Evolutionary conservation across 352 stramenopile species (phyloP).

Genomic region (Globisporangium alternatum): DNA sequence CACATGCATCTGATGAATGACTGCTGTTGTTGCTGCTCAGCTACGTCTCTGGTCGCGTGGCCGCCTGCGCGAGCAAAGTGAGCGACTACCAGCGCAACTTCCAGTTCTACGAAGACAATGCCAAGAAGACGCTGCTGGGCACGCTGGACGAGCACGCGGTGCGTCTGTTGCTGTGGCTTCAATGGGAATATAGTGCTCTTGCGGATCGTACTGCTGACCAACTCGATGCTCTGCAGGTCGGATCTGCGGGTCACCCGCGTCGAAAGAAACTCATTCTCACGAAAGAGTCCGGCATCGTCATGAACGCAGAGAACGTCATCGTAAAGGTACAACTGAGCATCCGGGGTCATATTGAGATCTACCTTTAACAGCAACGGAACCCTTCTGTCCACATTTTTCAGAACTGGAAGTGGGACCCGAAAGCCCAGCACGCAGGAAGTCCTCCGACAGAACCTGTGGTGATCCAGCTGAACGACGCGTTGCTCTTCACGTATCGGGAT

Average conservation of each 20-base stretch:
- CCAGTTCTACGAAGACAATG: conserved; percentile 72
- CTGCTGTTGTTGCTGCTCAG: conserved; percentile 12
- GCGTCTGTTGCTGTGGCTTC: conserved; percentile 7
- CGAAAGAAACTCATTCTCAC: conserved; percentile 65
- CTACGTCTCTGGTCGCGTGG: conserved; percentile 64
- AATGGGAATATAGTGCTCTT: neutral
- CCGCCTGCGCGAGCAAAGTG: conserved; percentile 69
- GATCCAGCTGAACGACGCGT: conserved; percentile 69
- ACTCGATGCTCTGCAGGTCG: conserved; percentile 29
- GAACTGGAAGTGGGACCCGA: conserved; percentile 66
- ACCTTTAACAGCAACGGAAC: neutral
- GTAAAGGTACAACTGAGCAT: conserved; percentile 34
- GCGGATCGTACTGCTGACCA: neutral
- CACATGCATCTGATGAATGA: neutral
- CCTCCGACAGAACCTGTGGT: conserved; percentile 52
- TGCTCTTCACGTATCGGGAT: conserved; percentile 70
- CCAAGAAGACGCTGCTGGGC: conserved; percentile 46
- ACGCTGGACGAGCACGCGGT: conserved; percentile 74
- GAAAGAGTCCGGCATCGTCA: conserved; percentile 58
- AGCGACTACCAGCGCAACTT: conserved; percentile 59
- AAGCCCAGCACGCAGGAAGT: conserved; percentile 58
- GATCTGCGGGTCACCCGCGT: conserved; percentile 46
- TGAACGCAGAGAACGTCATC: conserved; percentile 46
- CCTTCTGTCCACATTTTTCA: conserved; percentile 7
- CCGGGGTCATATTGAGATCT: neutral